phyloP scores from a whole-genome alignment of 1,284 basidiomycete species.

The Ganoderma sp. region DNA sequence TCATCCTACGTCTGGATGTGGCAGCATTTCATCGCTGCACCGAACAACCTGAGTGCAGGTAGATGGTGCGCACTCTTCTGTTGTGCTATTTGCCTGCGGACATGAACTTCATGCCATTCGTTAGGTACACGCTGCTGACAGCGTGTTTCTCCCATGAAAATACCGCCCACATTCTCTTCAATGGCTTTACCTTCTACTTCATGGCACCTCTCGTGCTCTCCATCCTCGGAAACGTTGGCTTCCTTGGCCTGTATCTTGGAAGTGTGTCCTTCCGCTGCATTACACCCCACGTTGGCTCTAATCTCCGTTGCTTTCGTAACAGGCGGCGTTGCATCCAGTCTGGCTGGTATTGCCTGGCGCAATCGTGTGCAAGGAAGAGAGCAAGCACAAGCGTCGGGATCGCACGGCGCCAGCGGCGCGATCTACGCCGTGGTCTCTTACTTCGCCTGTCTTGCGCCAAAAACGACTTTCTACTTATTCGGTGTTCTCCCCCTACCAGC shows the following conservation, averaged over 20 bases:
- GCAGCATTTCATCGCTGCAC: conserved; percentile 71
- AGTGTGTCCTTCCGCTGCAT: conserved; percentile 49
- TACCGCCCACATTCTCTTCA: conserved; percentile 73
- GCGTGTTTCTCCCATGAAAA: conserved; percentile 76
- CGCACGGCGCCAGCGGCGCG: conserved; percentile 83
- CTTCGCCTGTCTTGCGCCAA: conserved; percentile 75
- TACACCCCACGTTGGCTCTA: neutral
- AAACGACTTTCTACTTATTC: conserved; percentile 76
- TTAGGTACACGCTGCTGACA: conserved; percentile 84
- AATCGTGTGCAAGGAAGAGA: conserved; percentile 23
- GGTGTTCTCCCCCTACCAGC: conserved; percentile 86
- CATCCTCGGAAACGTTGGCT: conserved; percentile 72
- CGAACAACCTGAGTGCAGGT: conserved; percentile 70
- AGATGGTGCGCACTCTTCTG: conserved; percentile 63
- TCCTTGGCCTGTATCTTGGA: conserved; percentile 80
- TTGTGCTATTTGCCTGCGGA: conserved; percentile 8
- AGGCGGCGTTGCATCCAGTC: conserved; percentile 70
- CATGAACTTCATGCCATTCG: neutral
- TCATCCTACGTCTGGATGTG: conserved; percentile 62
- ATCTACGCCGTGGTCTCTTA: conserved; percentile 77
- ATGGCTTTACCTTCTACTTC: conserved; percentile 82
- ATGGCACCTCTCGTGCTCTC: conserved; percentile 75
- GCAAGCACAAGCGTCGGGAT: conserved; percentile 36
- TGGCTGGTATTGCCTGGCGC: conserved; percentile 67
- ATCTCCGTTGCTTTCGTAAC: neutral